Evolutionary conservation across 306 rosid genomes (phyloP), one percentile per base, ranked within the genome.

Genomic region (Sphenostylis stenocarpa): DNA sequence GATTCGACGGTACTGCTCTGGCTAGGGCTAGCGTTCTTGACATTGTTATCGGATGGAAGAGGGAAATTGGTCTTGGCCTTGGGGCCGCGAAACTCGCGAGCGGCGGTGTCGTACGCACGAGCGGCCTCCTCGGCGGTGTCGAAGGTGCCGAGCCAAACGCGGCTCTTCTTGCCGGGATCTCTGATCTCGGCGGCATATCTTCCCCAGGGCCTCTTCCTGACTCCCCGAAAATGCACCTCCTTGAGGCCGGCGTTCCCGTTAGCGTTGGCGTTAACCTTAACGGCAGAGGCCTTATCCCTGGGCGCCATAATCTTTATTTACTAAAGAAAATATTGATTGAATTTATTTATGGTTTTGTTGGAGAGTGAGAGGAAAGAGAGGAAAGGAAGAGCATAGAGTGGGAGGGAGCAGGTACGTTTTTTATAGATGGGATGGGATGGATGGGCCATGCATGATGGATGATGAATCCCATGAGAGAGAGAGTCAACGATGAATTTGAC

Each of bases 81-180:
- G 11, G 89, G 86, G 15, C 99, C 99, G 19, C 99, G 97, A 51
- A 95, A 95, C 13, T 92, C 90, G 5, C 90, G 81, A 0, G 99
- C 99, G 5, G 99, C 99, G 16, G 86, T 2, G 76, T 95, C 99
- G 80, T 95, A 95, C 11, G 99, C 99, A 6, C 93, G 78, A 0
- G 99, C 99, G 4, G 98, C 99, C 17, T 95, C 99, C 69, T 89
- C 99, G 0, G 99, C 97, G 28, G 99, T 92, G 48, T 95, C 99
- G 29, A 92, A 95, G 6, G 99, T 95, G 0, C 99, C 99, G 44
- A 95, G 97, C 99, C 99, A 95, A 7, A 95, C 99, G 0, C 99
- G 99, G 93, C 97, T 95, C 74, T 95, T 95, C 86, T 95, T 92
- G 28, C 90, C 84, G 0, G 99, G 99, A 85, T 95, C 99, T 58